Base-by-base conservation (phyloP, 2,329 filamentous ascomycete genomes). In the Colletotrichum acutatum region DNA sequence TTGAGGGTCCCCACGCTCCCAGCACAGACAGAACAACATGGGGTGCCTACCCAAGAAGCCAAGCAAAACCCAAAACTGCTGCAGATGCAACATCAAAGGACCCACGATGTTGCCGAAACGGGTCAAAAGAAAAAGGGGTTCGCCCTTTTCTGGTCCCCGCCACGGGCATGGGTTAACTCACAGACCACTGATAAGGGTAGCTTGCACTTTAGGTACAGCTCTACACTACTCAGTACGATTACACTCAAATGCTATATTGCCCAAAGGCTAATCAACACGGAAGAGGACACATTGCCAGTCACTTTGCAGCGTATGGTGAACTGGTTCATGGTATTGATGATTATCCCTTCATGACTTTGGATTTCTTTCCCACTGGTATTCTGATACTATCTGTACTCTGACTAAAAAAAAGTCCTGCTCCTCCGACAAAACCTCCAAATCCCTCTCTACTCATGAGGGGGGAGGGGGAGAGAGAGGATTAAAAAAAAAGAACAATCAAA, bases 351-450 rank as follows among this genome's bases (percentile, higher is more conserved):
- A n/a, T 49, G 19, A 26, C 49, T 34, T 49, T 28, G 42, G 46
- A 52, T 34, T 24, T 19, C 19, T 30, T 30, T 68, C 19, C 69
- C 68, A 72, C 58, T 68, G 24, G 65, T 68, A 37, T 65, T 57
- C 28, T 54, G 65, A 30, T 70, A 49, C 19, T 56, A 16, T 57
- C 46, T 69, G 66, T 66, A 58, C 42, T 62, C 12, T 59, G 61
- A 63, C 32, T n/a, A 32, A 61, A 49, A 52, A 49, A 32, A 37
- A 42, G 37, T 72, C 16, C 19, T 34, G 26, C 37, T 14, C n/a
- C 19, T 42, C 6, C 30, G 34, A 52, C 24, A 46, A 28, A 26
- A 3, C 37, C 62, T 42, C 62, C 60, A 32, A 32, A 56, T 54
- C 66, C 70, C 49, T 52, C 37, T 22, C 56, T 73, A 56, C 66